Percentiles rank a stretch among this genome's conserved stretches.
phyloP scores from a whole-genome alignment of 2,329 filamentous ascomycete species.

The Talaromyces islandicus region DNA sequence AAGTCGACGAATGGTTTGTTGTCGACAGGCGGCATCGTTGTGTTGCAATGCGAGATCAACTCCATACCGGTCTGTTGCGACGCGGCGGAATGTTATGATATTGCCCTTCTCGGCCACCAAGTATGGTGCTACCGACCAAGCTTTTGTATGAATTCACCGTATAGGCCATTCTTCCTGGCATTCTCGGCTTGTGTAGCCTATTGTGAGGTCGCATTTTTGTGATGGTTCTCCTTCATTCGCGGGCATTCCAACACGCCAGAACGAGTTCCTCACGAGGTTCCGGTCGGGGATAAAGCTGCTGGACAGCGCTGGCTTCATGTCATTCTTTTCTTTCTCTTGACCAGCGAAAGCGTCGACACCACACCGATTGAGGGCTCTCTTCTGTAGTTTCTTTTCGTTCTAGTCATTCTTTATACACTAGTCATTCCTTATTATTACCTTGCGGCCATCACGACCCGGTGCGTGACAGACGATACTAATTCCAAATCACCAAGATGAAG shows the following conservation, averaged over 20 bases:
- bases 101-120: not conserved
- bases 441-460: not conserved
- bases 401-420: slow-evolving; percentile 9
- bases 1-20: not conserved
- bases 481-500: slow-evolving; percentile 23
- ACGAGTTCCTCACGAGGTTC: not conserved
- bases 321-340: not conserved
- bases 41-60: not conserved
- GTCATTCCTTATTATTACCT: slow-evolving; percentile 8
- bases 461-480: slow-evolving; percentile 7
- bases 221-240: slow-evolving; percentile 4
- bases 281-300: slow-evolving; percentile 9
- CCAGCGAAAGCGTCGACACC: slow-evolving; percentile 9
- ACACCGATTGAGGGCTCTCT: not conserved
- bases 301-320: not conserved
- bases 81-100: slow-evolving; percentile 4
- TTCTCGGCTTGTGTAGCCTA: slow-evolving; percentile 5
- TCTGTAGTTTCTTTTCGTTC: slow-evolving; percentile 9
- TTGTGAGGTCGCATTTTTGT: slow-evolving; percentile 5
- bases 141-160: not conserved
- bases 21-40: not conserved
- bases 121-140: not conserved
- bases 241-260: slow-evolving; percentile 8
- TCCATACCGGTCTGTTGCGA: not conserved
- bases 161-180: slow-evolving; percentile 11